Conservation (phyloP, 441 rosid genomes). For the Mallotus japonicus region DNA sequence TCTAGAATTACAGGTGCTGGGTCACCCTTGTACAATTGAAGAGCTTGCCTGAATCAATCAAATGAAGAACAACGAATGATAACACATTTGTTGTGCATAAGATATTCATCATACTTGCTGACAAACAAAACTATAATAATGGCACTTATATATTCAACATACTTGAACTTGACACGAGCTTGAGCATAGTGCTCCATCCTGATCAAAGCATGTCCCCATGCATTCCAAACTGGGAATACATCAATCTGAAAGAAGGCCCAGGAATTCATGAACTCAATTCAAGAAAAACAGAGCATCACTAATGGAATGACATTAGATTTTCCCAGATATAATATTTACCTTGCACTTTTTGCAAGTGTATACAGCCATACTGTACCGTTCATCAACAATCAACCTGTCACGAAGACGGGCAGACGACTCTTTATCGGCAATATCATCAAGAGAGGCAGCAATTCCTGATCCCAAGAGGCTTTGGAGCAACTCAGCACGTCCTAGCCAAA, state of each 20-base stretch:
- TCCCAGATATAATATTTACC: constrained; percentile 49
- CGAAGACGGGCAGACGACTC: constrained; percentile 80
- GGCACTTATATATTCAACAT: constrained; percentile 26
- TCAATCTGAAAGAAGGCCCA: constrained; percentile 63
- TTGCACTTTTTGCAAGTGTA: constrained; percentile 98
- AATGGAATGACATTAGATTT: constrained; percentile 18
- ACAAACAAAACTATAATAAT: neutral
- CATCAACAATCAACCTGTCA: constrained; percentile 87
- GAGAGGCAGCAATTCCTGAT: constrained; percentile 95
- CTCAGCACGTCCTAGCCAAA: constrained; percentile 95
- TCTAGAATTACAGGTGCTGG: constrained; percentile 70
- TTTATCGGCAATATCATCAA: constrained; percentile 91
- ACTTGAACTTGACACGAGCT: constrained; percentile 99
- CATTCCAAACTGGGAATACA: constrained; percentile 96
- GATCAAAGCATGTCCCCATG: constrained; percentile 99
- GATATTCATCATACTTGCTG: neutral
- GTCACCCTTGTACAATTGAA: constrained; percentile 79
- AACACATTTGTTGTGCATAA: neutral
- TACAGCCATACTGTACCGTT: constrained; percentile 98
- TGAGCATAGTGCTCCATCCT: constrained; percentile 91
- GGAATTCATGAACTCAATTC: constrained; percentile 20
- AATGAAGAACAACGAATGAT: constrained; percentile 22
- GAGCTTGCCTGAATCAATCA: constrained; percentile 80
- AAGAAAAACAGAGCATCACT: constrained; percentile 22
- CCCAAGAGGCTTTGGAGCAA: constrained; percentile 97